Percentiles rank a stretch among this genome's conserved stretches.
Evolutionary conservation across 2,329 filamentous ascomycete genomes (phyloP).

Genomic region (Sclerotinia borealis): DNA sequence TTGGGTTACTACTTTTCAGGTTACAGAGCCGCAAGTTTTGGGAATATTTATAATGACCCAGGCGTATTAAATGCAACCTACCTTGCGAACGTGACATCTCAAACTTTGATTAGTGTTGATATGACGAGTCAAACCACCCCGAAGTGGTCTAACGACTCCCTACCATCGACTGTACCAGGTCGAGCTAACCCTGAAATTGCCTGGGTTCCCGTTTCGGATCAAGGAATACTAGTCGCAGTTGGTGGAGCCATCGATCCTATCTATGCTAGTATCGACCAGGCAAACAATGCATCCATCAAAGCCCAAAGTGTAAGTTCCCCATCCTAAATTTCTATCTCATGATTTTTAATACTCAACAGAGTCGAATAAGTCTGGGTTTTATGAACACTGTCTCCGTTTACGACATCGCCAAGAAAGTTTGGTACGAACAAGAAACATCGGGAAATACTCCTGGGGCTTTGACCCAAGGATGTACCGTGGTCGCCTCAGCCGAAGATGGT

Average conservation of each 20-base stretch:
- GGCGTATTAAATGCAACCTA: constrained; percentile 16
- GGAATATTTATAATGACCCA: constrained; percentile 40
- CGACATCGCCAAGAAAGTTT: constrained; percentile 61
- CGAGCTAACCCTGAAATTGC: constrained; percentile 60
- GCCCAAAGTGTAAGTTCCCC: constrained; percentile 36
- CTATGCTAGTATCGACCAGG: constrained; percentile 32
- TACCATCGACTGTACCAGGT: constrained; percentile 44
- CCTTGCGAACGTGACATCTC: constrained; percentile 38
- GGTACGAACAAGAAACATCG: constrained; percentile 67
- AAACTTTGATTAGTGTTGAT: constrained; percentile 55
- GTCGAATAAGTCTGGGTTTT: constrained; percentile 62
- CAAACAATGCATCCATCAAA: constrained; percentile 30
- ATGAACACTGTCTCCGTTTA: constrained; percentile 68
- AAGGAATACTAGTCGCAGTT: constrained; percentile 71
- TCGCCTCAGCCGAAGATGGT: constrained; percentile 63
- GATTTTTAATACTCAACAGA: constrained; percentile 34
- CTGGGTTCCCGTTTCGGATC: constrained; percentile 70
- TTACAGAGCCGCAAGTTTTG: constrained; percentile 44
- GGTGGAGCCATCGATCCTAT: constrained; percentile 64
- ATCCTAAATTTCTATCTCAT: no score
- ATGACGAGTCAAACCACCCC: constrained; percentile 46
- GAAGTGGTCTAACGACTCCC: constrained; percentile 51
- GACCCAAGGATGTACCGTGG: constrained; percentile 66
- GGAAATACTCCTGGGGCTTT: constrained; percentile 56
- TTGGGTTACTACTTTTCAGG: constrained; percentile 68